These are phyloP conservation scores for Amanita polypyramis DNA, from an alignment of 768 basidiomycete species.

Conservation along the genomic window DNA sequence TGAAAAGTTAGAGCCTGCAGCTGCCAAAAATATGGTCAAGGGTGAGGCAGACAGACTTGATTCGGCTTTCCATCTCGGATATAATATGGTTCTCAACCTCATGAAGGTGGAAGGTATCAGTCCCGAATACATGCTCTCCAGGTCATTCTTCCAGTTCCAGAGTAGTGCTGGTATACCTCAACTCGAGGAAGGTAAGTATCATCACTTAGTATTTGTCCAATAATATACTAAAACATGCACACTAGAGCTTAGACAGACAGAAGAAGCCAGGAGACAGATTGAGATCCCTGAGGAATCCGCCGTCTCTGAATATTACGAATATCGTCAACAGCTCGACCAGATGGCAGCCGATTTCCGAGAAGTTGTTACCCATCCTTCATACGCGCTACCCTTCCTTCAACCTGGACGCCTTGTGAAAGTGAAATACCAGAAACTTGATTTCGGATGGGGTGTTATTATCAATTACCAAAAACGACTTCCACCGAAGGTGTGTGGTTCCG, in stretches of 20 bases:
- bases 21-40: constrained; percentile 96
- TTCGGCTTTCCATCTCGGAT: constrained; percentile 97
- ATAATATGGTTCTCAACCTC: constrained; percentile 97
- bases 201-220: neutral
- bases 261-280: constrained; percentile 51
- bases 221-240: constrained; percentile 2
- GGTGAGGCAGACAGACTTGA: constrained; percentile 95
- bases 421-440: constrained; percentile 78
- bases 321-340: constrained; percentile 86
- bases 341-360: constrained; percentile 82
- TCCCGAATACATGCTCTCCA: constrained; percentile 95
- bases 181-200: constrained; percentile 70
- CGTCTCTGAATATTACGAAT: constrained; percentile 86
- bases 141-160: constrained; percentile 98
- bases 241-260: constrained; percentile 66
- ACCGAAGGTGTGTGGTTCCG: constrained; percentile 43
- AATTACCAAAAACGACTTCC: constrained; percentile 83
- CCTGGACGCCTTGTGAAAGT: constrained; percentile 88
- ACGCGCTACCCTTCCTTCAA: constrained; percentile 90
- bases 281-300: constrained; percentile 76
- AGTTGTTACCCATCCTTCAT: constrained; percentile 91
- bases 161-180: constrained; percentile 84
- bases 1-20: constrained; percentile 87
- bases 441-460: constrained; percentile 94
- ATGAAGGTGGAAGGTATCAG: constrained; percentile 99